Conservation (phyloP, 352 stramenopile species). For the Phytophthora cactorum region DNA sequence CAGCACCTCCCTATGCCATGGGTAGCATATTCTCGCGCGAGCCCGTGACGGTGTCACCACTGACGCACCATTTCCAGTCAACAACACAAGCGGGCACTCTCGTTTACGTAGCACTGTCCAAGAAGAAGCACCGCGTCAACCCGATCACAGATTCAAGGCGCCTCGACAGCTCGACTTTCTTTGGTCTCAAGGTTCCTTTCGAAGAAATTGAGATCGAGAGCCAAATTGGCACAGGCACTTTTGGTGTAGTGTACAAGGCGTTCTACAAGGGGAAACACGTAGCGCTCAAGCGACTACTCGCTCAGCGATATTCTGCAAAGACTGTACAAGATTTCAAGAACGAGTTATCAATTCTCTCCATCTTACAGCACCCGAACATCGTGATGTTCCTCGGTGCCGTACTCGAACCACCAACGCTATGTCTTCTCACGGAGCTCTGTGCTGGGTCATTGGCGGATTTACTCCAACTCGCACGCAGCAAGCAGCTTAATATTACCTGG, state of each 20-base stretch:
- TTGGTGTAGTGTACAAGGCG: conserved; percentile 82
- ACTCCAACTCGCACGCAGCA: conserved; percentile 70
- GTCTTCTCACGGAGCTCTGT: conserved; percentile 77
- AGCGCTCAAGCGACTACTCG: conserved; percentile 69
- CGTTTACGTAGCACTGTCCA: conserved; percentile 73
- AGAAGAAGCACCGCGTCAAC: conserved; percentile 62
- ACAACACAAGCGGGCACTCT: conserved; percentile 76
- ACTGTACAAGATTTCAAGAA: conserved; percentile 78
- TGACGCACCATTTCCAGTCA: conserved; percentile 67
- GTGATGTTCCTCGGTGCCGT: conserved; percentile 84
- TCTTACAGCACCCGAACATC: conserved; percentile 80
- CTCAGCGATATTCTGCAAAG: conserved; percentile 62
- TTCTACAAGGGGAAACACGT: conserved; percentile 79
- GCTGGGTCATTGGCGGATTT: conserved; percentile 70
- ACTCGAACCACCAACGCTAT: conserved; percentile 71
- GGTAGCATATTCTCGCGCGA: conserved; percentile 57
- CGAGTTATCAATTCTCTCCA: conserved; percentile 83
- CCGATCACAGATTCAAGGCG: conserved; percentile 62
- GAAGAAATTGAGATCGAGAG: conserved; percentile 72
- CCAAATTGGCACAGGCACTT: conserved; percentile 75
- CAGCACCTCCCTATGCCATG: conserved; percentile 40
- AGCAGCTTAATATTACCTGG: conserved; percentile 77
- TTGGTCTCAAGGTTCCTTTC: conserved; percentile 69
- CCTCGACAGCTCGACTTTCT: conserved; percentile 70
- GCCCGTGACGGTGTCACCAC: conserved; percentile 62